phyloP scores from a whole-genome alignment of 2,329 filamentous ascomycete species.

The Keithomyces neogunnii region DNA sequence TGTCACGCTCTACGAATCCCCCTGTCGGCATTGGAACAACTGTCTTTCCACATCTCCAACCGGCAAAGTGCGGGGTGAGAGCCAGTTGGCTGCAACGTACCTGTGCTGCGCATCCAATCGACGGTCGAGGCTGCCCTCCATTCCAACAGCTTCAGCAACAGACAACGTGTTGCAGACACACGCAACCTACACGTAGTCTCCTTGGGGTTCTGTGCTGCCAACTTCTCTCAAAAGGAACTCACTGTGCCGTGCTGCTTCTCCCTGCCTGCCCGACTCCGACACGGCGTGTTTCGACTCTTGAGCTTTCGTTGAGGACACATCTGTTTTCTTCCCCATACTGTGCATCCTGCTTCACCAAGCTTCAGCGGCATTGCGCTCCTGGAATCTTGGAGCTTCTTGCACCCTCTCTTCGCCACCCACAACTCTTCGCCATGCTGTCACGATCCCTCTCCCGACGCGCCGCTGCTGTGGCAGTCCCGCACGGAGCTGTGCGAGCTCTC shows the following conservation, averaged over 20 bases:
- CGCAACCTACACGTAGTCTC: neutral
- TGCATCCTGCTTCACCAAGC: neutral
- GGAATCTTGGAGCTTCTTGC: slow-evolving; percentile 2
- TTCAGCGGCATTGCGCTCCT: neutral
- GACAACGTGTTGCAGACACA: neutral
- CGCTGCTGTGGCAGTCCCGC: slow-evolving; percentile 31
- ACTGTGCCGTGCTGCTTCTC: slow-evolving; percentile 1
- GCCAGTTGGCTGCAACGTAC: slow-evolving; percentile 10
- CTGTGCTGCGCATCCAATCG: slow-evolving; percentile 18
- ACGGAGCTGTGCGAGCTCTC: slow-evolving; percentile 46
- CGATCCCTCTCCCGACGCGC: slow-evolving; percentile 40
- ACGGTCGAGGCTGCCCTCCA: slow-evolving; percentile 20
- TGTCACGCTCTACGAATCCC: slow-evolving; percentile 2
- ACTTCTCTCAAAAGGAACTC: neutral
- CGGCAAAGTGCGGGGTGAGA: slow-evolving; percentile 16
- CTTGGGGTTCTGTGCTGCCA: slow-evolving; percentile 1
- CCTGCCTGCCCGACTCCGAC: neutral
- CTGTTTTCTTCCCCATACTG: neutral
- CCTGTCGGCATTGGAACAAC: neutral
- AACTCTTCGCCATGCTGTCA: slow-evolving; percentile 36
- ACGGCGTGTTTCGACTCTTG: neutral
- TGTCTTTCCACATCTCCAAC: neutral
- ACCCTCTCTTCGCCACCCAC: slow-evolving; percentile 5
- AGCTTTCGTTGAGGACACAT: neutral
- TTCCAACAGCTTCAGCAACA: slow-evolving; percentile 6